Evolutionary conservation across 108 stramenopile genomes (phyloP).

Genomic region (Fistulifera solaris): DNA sequence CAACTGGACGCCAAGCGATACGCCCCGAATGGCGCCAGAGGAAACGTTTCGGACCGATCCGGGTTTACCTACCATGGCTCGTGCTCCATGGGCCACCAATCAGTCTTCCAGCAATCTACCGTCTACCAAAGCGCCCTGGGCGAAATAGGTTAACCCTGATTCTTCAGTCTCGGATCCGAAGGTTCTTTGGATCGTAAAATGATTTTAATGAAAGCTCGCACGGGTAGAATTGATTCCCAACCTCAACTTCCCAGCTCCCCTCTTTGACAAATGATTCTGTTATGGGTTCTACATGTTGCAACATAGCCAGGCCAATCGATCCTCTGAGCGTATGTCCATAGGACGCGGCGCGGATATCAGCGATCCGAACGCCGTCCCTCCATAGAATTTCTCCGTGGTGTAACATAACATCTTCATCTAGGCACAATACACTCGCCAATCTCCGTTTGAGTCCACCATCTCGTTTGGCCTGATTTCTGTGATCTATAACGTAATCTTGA

Average conservation of each 20-base stretch:
- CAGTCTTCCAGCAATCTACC: background rate
- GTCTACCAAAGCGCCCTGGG: conserved; percentile 4
- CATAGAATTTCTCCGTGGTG: conserved; percentile 65
- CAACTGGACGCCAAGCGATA: conserved; percentile 51
- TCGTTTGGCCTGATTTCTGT: conserved; percentile 20
- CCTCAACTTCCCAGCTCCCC: conserved; percentile 53
- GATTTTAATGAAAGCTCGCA: conserved; percentile 37
- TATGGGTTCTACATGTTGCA: conserved; percentile 21
- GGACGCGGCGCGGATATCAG: conserved; percentile 53
- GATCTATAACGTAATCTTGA: conserved; percentile 26
- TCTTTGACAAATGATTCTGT: conserved; percentile 30
- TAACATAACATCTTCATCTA: conserved; percentile 32
- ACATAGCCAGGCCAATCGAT: conserved; percentile 60
- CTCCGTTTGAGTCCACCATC: conserved; percentile 34
- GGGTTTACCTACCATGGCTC: background rate
- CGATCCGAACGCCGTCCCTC: conserved; percentile 48
- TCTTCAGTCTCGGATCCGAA: conserved; percentile 2
- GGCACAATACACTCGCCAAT: conserved; percentile 34
- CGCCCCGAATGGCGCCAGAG: conserved; percentile 36
- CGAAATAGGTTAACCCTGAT: background rate
- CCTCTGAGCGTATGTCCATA: conserved; percentile 64
- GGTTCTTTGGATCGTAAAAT: conserved; percentile 60
- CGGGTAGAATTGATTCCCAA: conserved; percentile 33
- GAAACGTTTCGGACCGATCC: conserved; percentile 37
- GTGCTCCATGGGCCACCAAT: background rate